Conservation (phyloP, 192 early-diverging fungal genomes). For the Coemansia sp. region DNA sequence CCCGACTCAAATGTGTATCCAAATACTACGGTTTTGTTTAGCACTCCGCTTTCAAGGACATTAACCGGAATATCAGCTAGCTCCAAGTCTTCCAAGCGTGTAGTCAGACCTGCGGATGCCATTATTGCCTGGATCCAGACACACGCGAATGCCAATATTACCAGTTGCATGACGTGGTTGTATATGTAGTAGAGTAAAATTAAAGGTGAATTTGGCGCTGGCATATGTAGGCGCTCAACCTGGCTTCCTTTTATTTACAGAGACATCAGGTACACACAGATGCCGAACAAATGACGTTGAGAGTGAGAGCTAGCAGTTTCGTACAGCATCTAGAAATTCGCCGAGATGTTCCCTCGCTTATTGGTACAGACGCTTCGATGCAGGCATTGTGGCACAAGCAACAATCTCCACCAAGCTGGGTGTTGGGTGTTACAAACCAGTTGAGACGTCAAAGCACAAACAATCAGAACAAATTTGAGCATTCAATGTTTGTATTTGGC, state of each 20-base stretch:
- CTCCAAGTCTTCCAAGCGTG: slow-evolving; percentile 7
- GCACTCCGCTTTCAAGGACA: slow-evolving; percentile 32
- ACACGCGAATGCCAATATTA: not conserved
- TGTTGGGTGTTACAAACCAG: no score
- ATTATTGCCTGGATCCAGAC: not conserved
- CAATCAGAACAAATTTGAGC: no score
- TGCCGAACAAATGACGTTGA: not conserved
- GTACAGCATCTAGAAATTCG: not conserved
- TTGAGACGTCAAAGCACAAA: no score
- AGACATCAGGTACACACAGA: not conserved
- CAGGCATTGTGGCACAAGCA: not conserved
- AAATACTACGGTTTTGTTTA: slow-evolving; percentile 32
- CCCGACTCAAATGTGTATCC: slow-evolving; percentile 40
- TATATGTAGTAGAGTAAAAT: not conserved
- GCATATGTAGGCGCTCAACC: not conserved
- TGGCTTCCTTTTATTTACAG: not conserved
- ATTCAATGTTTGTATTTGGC: no score
- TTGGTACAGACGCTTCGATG: not conserved
- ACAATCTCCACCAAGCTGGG: not conserved
- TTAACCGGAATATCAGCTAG: slow-evolving; percentile 18
- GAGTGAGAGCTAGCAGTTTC: not conserved
- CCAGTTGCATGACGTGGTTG: not conserved
- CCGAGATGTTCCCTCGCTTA: not conserved
- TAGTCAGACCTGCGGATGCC: not conserved
- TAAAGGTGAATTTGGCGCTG: not conserved